These are phyloP conservation scores for Rosa rugosa DNA, from an alignment of 306 rosid genomes.

Conservation along the genomic window DNA sequence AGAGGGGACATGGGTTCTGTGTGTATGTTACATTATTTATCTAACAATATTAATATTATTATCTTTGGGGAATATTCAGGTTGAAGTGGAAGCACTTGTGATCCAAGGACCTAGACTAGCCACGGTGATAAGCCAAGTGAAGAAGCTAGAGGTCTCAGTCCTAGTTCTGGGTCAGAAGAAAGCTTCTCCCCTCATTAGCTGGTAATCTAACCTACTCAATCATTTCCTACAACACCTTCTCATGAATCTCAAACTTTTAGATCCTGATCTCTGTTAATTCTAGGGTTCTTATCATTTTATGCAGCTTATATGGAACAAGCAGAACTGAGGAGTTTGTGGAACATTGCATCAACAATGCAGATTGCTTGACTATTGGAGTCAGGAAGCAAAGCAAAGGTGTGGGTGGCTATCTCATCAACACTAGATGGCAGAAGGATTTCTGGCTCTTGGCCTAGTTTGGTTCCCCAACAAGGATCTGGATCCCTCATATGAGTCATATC, in stretches of 20 bases:
- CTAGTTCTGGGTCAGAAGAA: slow-evolving; percentile 90
- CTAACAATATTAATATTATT: not conserved
- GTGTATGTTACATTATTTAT: not conserved
- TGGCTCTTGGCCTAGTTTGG: slow-evolving; percentile 83
- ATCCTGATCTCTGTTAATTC: not conserved
- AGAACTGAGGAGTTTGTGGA: slow-evolving; percentile 75
- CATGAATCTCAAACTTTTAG: not conserved
- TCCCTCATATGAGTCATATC: not conserved
- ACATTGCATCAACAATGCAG: slow-evolving; percentile 71
- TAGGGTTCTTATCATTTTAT: slow-evolving; percentile 6
- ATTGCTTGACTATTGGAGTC: slow-evolving; percentile 94
- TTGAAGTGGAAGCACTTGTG: slow-evolving; percentile 85
- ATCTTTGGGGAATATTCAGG: slow-evolving; percentile 42
- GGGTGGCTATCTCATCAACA: slow-evolving; percentile 79
- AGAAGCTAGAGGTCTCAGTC: slow-evolving; percentile 90
- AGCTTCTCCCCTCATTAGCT: slow-evolving; percentile 59
- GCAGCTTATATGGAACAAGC: slow-evolving; percentile 76
- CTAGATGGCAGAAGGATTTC: slow-evolving; percentile 95
- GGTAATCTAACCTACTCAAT: slow-evolving; percentile 41
- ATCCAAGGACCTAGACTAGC: slow-evolving; percentile 80
- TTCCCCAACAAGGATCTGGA: not conserved
- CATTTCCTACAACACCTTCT: slow-evolving; percentile 1
- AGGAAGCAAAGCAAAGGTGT: slow-evolving; percentile 85
- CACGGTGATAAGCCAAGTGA: slow-evolving; percentile 84
- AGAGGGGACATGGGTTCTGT: not conserved